Conservation (phyloP, 345 rosid genomes). For the Lumnitzera littorea region DNA sequence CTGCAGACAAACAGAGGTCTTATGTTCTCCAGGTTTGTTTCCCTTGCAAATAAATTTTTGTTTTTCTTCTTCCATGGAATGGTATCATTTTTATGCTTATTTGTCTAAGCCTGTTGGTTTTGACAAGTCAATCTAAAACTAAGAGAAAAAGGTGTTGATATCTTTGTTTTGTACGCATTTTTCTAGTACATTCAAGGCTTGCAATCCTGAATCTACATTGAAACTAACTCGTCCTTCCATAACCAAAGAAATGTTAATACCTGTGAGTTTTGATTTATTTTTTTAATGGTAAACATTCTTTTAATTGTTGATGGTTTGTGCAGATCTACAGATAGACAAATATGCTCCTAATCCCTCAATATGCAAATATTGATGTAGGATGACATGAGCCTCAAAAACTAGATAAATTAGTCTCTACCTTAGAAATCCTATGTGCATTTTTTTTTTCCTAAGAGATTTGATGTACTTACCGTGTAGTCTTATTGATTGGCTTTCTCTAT, state of each 20-base stretch:
- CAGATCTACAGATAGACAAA: too few relatives aligned
- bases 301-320: too few relatives aligned
- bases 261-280: conserved; percentile 43
- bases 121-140: neutral
- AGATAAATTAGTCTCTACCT: too few relatives aligned
- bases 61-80: neutral
- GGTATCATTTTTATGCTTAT: neutral
- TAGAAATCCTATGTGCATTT: too few relatives aligned
- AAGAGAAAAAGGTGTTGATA: neutral
- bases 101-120: neutral
- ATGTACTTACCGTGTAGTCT: too few relatives aligned
- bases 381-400: too few relatives aligned
- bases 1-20: conserved; percentile 40
- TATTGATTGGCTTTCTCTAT: too few relatives aligned
- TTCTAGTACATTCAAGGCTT: conserved; percentile 49
- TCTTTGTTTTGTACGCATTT: conserved; percentile 56
- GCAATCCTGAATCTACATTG: conserved; percentile 54
- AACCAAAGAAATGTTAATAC: conserved; percentile 55
- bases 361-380: too few relatives aligned
- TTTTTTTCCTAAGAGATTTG: too few relatives aligned
- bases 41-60: neutral
- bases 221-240: conserved; percentile 55
- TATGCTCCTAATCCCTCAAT: too few relatives aligned
- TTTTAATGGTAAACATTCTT: neutral
- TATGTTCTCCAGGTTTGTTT: conserved; percentile 63